Evolutionary conservation across 169 alveolate genomes (phyloP), one percentile per base, ranked within the genome.

Genomic region (Plasmodium vinckei): DNA sequence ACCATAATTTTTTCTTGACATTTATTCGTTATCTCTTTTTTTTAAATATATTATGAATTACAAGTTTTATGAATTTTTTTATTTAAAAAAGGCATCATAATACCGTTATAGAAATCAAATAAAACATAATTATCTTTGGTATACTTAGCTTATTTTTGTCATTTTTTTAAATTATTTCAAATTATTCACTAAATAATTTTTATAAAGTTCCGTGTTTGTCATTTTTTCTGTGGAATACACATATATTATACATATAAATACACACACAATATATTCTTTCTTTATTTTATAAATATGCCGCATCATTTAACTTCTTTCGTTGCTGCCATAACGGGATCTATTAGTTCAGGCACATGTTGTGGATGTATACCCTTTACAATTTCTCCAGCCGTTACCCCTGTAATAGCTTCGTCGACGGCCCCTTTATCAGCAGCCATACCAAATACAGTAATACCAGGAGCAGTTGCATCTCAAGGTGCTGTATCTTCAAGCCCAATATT

Each of bases 291-390:
- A 17, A 67, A 25, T 53, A 79, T 79, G 89, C 89, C 89, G 13
- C 89, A 79, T 33, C 79, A 79, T 47, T 79, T 79, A 79, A 79
- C 89, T 4, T 79, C 89, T 33, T 79, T 79, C 67, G 72, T 67
- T 54, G 79, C 89, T 23, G 89, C 89, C 25, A 51, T 79, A 67
- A 79, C 89, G 17, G 89, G 89, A 27, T 79, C 89, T n/a, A 61
- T 79, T 25, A 67, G 77, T 71, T 79, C 89, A 39, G 89, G 89
- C 23, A 79, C 89, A 2, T 79, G 89, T 17, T 79, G 89, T 70
- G 89, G 89, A 19, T 79, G 89, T 60, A 79, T 79, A 59, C 89
- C 89, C 9, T 79, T 79, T 49, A 67, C 84, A 0, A 67, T 79
- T 47, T 53, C 82, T 9, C 75, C 89, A 5, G 82, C 72, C n/a